These are phyloP conservation scores for Beauveria pseudobassiana DNA, from an alignment of 2,329 filamentous ascomycete species.

Conservation along the genomic window DNA sequence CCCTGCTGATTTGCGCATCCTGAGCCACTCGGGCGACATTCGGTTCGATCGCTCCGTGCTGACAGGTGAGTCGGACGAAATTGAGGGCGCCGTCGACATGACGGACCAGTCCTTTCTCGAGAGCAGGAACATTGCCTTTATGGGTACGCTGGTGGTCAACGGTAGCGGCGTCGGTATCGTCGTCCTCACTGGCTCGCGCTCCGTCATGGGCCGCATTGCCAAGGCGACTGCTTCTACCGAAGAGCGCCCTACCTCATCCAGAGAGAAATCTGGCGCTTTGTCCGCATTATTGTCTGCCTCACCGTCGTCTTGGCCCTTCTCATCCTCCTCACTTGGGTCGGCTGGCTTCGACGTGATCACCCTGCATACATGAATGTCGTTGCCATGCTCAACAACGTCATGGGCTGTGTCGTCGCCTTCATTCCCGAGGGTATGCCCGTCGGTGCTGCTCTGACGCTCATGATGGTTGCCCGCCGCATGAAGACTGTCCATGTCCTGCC, in stretches of 20 bases:
- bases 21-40: slow-evolving; percentile 33
- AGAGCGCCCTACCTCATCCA: slow-evolving; percentile 33
- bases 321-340: slow-evolving; percentile 39
- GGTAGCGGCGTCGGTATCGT: slow-evolving; percentile 32
- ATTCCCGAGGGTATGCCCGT: slow-evolving; percentile 34
- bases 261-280: slow-evolving; percentile 35
- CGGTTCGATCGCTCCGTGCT: slow-evolving; percentile 35
- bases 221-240: slow-evolving; percentile 29
- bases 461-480: slow-evolving; percentile 36
- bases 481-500: slow-evolving; percentile 34
- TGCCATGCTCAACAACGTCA: slow-evolving; percentile 37
- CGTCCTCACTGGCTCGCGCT: slow-evolving; percentile 30
- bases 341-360: slow-evolving; percentile 32
- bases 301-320: slow-evolving; percentile 30
- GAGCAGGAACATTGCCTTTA: slow-evolving; percentile 35
- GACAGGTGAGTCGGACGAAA: slow-evolving; percentile 35
- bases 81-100: slow-evolving; percentile 31
- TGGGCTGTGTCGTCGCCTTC: slow-evolving; percentile 34
- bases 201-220: slow-evolving; percentile 35
- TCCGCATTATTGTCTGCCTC: slow-evolving; percentile 32
- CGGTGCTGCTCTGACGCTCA: slow-evolving; percentile 31
- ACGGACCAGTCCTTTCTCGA: slow-evolving; percentile 35
- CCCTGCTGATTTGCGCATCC: slow-evolving; percentile 38
- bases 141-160: slow-evolving; percentile 35
- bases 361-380: slow-evolving; percentile 32